Evolutionary conservation across 768 basidiomycete species (phyloP).

Genomic region (Stropharia rugosoannulata): DNA sequence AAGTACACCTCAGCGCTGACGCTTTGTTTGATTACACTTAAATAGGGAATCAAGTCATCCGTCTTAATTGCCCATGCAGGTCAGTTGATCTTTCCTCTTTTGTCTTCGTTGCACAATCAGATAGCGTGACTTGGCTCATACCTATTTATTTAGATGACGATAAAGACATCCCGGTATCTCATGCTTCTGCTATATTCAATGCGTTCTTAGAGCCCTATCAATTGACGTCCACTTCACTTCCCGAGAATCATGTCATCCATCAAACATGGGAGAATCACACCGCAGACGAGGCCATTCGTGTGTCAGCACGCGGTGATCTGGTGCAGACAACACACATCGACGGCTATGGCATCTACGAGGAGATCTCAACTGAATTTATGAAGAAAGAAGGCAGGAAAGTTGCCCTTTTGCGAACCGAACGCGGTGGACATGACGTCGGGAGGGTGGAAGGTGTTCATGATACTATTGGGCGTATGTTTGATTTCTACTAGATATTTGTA

Average conservation of each 20-base stretch:
- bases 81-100: conserved; percentile 11
- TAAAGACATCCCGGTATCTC: conserved; percentile 66
- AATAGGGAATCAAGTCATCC: conserved; percentile 62
- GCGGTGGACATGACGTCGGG: conserved; percentile 62
- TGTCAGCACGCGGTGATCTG: conserved; percentile 34
- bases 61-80: conserved; percentile 73
- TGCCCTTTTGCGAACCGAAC: conserved; percentile 53
- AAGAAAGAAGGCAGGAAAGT: conserved; percentile 41
- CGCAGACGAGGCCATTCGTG: conserved; percentile 33
- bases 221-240: conserved; percentile 33
- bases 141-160: conserved; percentile 48
- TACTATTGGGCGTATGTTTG: conserved; percentile 46
- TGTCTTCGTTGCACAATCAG: neutral
- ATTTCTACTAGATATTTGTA: conserved; percentile 17
- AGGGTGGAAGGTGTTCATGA: conserved; percentile 71
- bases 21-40: neutral
- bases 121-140: neutral
- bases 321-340: conserved; percentile 43
- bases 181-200: conserved; percentile 69
- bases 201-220: conserved; percentile 60
- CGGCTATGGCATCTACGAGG: conserved; percentile 43
- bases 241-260: conserved; percentile 31
- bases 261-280: conserved; percentile 43
- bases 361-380: conserved; percentile 44
- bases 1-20: neutral